Conservation (phyloP, 768 basidiomycete species). For the Hortiboletus campestris region DNA sequence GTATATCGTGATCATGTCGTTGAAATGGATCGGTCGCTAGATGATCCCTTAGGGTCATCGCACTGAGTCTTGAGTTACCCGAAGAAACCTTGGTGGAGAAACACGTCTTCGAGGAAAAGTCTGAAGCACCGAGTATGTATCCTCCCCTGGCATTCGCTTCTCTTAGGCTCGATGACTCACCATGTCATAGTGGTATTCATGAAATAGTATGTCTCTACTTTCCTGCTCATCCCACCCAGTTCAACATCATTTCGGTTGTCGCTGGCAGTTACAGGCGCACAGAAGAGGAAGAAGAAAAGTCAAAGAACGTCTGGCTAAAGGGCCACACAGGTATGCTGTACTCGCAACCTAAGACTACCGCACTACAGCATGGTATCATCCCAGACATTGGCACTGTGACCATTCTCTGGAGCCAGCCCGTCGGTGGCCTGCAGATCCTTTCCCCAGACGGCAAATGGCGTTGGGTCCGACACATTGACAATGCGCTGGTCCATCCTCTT, state of each 20-base stretch:
- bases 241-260: background rate
- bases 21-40: background rate
- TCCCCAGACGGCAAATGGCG: conserved; percentile 51
- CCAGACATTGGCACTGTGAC: conserved; percentile 55
- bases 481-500: conserved; percentile 43
- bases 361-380: conserved; percentile 38
- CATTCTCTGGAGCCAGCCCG: conserved; percentile 58
- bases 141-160: background rate
- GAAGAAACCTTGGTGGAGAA: conserved; percentile 48
- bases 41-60: conserved; percentile 40
- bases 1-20: conserved; percentile 17
- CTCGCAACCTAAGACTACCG: too few relatives aligned
- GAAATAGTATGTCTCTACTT: conserved; percentile 50
- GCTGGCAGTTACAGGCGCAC: conserved; percentile 44
- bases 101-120: conserved; percentile 40
- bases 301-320: conserved; percentile 56
- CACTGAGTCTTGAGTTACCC: conserved; percentile 49
- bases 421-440: conserved; percentile 55
- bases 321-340: conserved; percentile 49
- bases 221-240: background rate
- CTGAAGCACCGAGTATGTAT: conserved; percentile 39
- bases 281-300: conserved; percentile 45
- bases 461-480: conserved; percentile 55
- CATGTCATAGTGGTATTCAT: conserved; percentile 50
- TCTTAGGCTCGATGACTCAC: background rate